Percentiles rank a stretch among this genome's conserved stretches.
Conservation (phyloP, 257 asterid species). For the Fraxinus pennsylvanica region DNA sequence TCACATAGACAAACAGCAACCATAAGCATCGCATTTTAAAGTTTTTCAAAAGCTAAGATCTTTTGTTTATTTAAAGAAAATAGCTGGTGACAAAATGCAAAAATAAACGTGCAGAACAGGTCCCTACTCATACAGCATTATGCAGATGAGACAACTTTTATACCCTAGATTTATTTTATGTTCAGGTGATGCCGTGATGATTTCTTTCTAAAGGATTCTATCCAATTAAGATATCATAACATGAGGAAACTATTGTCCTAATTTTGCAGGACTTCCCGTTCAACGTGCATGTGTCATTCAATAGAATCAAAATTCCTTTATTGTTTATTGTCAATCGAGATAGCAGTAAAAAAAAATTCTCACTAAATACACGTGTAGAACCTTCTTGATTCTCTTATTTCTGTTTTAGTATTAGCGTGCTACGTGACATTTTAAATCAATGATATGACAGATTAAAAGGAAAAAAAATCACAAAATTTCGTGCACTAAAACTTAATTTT, state of each 20-base stretch:
- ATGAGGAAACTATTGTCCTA: background rate
- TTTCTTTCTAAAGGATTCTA: conserved; percentile 19
- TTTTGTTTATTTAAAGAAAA: background rate
- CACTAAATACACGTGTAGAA: background rate
- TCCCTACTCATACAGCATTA: background rate
- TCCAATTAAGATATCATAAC: conserved; percentile 1
- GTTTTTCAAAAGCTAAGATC: background rate
- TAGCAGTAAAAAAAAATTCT: background rate
- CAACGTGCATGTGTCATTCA: background rate
- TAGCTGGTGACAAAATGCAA: conserved; percentile 1
- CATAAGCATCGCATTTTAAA: background rate
- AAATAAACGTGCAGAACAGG: background rate
- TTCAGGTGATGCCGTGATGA: background rate
- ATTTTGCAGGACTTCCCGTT: background rate
- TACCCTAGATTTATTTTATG: background rate
- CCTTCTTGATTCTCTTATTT: background rate
- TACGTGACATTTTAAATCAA: background rate
- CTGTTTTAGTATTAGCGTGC: background rate
- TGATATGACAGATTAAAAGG: background rate
- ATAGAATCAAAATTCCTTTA: background rate
- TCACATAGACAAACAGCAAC: background rate
- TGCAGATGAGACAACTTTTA: background rate
- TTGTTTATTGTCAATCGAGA: background rate
- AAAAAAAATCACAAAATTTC: background rate
- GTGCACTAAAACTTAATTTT: background rate